A percentile compares a stretch with the other conserved stretches of the same genome.
Conservation (phyloP, 1,284 basidiomycete species). For the Cutaneotrichosporon curvatum region DNA sequence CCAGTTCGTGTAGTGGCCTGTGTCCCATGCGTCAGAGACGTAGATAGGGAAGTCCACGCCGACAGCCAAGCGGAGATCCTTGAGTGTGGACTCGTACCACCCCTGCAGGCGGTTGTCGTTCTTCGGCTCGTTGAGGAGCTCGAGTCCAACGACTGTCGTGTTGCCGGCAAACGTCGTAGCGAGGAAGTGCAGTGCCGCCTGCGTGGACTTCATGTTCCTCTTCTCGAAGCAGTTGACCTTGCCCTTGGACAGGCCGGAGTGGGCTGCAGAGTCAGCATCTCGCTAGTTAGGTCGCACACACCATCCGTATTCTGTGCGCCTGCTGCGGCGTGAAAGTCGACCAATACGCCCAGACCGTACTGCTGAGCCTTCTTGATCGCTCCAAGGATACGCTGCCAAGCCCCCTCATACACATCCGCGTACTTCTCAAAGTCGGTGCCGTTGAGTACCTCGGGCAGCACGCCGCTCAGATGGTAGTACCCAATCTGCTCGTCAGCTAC, state of each 20-base stretch:
- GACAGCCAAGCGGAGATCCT: conserved; percentile 51
- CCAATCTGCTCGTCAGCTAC: conserved; percentile 53
- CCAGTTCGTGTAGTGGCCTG: conserved; percentile 59
- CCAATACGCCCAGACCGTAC: conserved; percentile 67
- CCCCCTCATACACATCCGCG: conserved; percentile 58
- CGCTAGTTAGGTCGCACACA: conserved; percentile 15
- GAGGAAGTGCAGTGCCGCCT: conserved; percentile 51
- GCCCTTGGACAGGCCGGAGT: conserved; percentile 41
- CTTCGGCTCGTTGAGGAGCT: conserved; percentile 77
- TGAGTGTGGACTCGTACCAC: conserved; percentile 62
- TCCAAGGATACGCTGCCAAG: conserved; percentile 62
- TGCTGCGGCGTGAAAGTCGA: conserved; percentile 52
- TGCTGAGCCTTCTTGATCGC: conserved; percentile 60
- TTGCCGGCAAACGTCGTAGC: conserved; percentile 47
- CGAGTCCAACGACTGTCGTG: conserved; percentile 68
- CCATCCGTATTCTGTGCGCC: conserved; percentile 50
- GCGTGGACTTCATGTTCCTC: conserved; percentile 56
- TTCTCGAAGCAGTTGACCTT: conserved; percentile 44
- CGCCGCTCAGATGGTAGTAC: conserved; percentile 64
- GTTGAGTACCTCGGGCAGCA: conserved; percentile 57
- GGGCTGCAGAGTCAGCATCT: conserved; percentile 24
- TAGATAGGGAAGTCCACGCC: conserved; percentile 60
- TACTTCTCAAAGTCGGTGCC: conserved; percentile 65
- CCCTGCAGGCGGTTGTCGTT: conserved; percentile 51
- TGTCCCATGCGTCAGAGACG: conserved; percentile 71